Percentiles rank a stretch among this genome's conserved stretches.
Evolutionary conservation across 2,329 filamentous ascomycete genomes (phyloP).

Genomic region (Apiospora kogelbergensis): DNA sequence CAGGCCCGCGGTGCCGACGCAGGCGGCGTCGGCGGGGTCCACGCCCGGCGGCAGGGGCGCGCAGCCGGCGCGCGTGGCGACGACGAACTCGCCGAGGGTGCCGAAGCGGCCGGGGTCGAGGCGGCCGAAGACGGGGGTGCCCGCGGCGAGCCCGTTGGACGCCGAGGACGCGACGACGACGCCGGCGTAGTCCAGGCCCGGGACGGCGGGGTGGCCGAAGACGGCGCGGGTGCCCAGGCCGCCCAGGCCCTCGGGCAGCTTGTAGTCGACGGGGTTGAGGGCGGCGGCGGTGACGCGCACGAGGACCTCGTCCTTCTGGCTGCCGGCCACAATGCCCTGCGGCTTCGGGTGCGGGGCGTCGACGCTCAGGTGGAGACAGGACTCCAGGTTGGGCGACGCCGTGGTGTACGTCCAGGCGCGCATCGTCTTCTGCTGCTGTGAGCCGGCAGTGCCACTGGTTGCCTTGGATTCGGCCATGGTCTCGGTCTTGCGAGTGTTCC

Average conservation of each 20-base stretch:
- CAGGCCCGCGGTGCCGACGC: slow-evolving; percentile 43
- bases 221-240: slow-evolving; percentile 39
- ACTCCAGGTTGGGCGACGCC: slow-evolving; percentile 48
- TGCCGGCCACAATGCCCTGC: slow-evolving; percentile 21
- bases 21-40: slow-evolving; percentile 39
- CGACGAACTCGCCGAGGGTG: slow-evolving; percentile 41
- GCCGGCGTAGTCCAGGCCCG: slow-evolving; percentile 51
- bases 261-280: slow-evolving; percentile 66
- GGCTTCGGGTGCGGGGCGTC: slow-evolving; percentile 41
- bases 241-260: slow-evolving; percentile 48
- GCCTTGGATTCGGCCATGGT: not conserved
- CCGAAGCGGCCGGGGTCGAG: slow-evolving; percentile 35
- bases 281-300: slow-evolving; percentile 53
- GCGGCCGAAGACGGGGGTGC: slow-evolving; percentile 47
- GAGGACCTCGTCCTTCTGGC: slow-evolving; percentile 46
- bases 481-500: too few relatives aligned
- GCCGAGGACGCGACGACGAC: slow-evolving; percentile 31
- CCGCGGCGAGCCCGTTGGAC: slow-evolving; percentile 31
- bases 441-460: not conserved
- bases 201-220: slow-evolving; percentile 43
- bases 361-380: slow-evolving; percentile 48
- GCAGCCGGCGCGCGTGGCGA: slow-evolving; percentile 28
- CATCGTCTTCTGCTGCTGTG: slow-evolving; percentile 39
- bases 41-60: slow-evolving; percentile 44
- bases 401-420: slow-evolving; percentile 57